A percentile compares a stretch with the other conserved stretches of the same genome.
Evolutionary conservation across 2,329 filamentous ascomycete genomes (phyloP).

Genomic region (Apiospora hydei): DNA sequence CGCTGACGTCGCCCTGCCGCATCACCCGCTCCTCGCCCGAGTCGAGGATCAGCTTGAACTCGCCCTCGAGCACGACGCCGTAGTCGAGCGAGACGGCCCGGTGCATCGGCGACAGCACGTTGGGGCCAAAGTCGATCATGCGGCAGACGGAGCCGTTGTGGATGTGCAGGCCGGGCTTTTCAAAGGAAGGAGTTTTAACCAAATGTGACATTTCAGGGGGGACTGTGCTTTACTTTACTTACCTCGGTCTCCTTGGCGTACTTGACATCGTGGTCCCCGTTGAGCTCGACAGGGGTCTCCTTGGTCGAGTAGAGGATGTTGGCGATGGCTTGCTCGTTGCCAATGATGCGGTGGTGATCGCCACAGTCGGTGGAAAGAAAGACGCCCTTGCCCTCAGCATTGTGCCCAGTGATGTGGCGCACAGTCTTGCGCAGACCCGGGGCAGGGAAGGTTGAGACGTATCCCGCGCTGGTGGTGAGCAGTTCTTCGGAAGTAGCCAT

Average conservation of each 20-base stretch:
- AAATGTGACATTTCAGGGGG: no score
- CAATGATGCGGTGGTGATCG: conserved; percentile 39
- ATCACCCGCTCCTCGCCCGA: conserved; percentile 33
- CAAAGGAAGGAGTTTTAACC: no score
- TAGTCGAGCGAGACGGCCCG: conserved; percentile 31
- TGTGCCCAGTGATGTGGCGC: conserved; percentile 34
- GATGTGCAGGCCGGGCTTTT: no score
- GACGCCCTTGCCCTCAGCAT: conserved; percentile 33
- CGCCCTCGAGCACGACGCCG: conserved; percentile 33
- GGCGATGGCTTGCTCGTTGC: conserved; percentile 35
- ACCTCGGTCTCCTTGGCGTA: conserved; percentile 25
- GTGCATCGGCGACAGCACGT: conserved; percentile 27
- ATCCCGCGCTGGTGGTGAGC: no score
- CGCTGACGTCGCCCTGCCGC: conserved; percentile 30
- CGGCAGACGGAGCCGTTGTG: conserved; percentile 28
- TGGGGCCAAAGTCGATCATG: conserved; percentile 34
- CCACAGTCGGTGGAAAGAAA: conserved; percentile 39
- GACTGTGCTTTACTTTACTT: no score
- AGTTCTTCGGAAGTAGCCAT: no score
- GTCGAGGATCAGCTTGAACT: conserved; percentile 31
- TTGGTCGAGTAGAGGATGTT: conserved; percentile 41
- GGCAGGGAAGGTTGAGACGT: not conserved
- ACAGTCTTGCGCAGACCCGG: conserved; percentile 28
- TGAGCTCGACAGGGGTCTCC: conserved; percentile 35
- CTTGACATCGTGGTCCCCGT: conserved; percentile 36